phyloP scores from a whole-genome alignment of 192 early-diverging fungal genomes.

The Coemansia sp. region DNA sequence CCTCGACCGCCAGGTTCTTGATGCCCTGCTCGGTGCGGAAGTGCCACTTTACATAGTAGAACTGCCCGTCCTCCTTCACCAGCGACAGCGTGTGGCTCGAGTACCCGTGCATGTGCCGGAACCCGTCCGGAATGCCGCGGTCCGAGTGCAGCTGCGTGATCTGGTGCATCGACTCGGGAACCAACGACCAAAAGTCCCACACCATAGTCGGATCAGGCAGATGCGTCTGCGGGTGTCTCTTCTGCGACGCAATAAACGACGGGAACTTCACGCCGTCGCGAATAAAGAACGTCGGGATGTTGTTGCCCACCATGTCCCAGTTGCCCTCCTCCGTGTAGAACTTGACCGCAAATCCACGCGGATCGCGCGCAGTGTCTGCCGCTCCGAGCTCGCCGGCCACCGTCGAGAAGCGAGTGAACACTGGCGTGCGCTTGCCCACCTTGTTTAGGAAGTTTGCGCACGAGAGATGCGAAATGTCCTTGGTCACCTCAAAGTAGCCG shows the following conservation, averaged over 20 bases:
- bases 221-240: conserved; percentile 79
- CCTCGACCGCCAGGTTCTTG: conserved; percentile 66
- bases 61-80: conserved; percentile 66
- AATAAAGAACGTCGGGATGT: conserved; percentile 83
- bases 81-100: conserved; percentile 76
- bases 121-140: conserved; percentile 79
- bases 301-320: conserved; percentile 87
- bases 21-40: conserved; percentile 70
- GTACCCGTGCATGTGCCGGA: conserved; percentile 82
- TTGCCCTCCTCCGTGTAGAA: conserved; percentile 88
- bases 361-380: conserved; percentile 76
- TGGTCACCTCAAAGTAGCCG: conserved; percentile 78
- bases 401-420: conserved; percentile 80
- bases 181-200: conserved; percentile 80
- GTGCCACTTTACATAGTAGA: conserved; percentile 83
- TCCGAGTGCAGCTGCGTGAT: conserved; percentile 79
- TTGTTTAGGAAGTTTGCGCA: conserved; percentile 71
- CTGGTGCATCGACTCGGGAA: conserved; percentile 78
- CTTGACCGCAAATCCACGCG: conserved; percentile 80
- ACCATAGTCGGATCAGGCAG: conserved; percentile 66
- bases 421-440: conserved; percentile 75
- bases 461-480: conserved; percentile 67
- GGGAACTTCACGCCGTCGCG: conserved; percentile 80
- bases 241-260: conserved; percentile 82
- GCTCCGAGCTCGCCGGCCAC: conserved; percentile 74